Base-by-base conservation (phyloP, 768 basidiomycete species). In the Boletus patriciae region DNA sequence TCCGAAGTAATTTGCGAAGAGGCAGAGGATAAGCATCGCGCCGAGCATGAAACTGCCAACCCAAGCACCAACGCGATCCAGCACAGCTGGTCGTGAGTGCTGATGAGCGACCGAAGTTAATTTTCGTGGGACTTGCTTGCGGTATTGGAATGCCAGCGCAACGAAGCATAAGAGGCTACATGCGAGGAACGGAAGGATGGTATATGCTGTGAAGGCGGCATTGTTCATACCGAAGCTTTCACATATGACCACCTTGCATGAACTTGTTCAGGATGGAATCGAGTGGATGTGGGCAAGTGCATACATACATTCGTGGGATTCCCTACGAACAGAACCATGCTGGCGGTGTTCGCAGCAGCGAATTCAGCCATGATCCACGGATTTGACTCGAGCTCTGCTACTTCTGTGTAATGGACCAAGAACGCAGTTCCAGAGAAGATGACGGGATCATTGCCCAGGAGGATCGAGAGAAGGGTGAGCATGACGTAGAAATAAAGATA, bases 401-500 rank as follows among this genome's bases (percentile, higher is more conserved):
- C 86, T 33, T 82, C 70, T 0, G 94, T 95, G 64, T 93, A 92
- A 65, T 97, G 97, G 7, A 87, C 88, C 33, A 97, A 73, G 70
- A 98, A 97, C 0, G 87, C 86, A 0, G 94, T 96, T 2, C 94
- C 94, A 13, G 89, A 92, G 46, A 98, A 81, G 55, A 97, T 91
- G 68, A 98, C 83, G 0, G 94, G 95, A 72, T 98, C 93, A 66
- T 97, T 97, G 7, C 94, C 95, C n/a, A 97, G 78, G 2, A 94
- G 62, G 43, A 89, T 78, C 41, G 92, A 94, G 57, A 87, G 78
- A 15, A 82, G 67, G 13, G 90, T 87, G 67, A 96, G 85, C 79
- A 97, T 84, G 57, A 86, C 37, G 69, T 93, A 98, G 69, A 97
- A 88, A 61, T 88, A 88, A 33, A 88, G 68, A 71, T 87, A 94